Evolutionary conservation across 2,329 filamentous ascomycete genomes (phyloP), one percentile per base, ranked within the genome.

Genomic region (Westerdykella sp.): DNA sequence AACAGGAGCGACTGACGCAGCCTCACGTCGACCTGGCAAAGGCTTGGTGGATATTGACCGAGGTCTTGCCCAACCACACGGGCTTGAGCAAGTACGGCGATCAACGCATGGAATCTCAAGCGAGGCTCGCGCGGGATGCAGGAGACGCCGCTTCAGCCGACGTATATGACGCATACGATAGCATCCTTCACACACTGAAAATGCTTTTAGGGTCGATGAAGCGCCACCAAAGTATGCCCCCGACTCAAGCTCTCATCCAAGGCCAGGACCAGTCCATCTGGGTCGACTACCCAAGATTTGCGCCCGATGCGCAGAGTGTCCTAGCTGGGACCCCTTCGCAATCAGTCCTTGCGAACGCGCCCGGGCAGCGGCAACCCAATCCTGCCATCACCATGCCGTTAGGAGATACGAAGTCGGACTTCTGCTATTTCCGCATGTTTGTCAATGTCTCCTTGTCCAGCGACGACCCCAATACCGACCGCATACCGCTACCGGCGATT

Each of bases 11-110:
- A 4, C 63, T 71, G 65, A 78, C 85, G 45, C 90, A 95, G 66
- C 84, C 87, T 1, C 89, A 94, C 56, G 78, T 91, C 1, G 87
- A 95, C 64, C 72, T 96, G 40, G 83, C 87, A 18, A 96, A 95
- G 64, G 77, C 83, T 0, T 84, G 87, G 63, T 96, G 90, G 89
- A 79, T 95, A n/a, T 45, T 73, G 5, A 62, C 61, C 5, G 68
- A 74, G 43, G 60, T 72, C 12, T 48, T 75, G 6, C 56, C 55
- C 1, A 60, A 54, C 14, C 67, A 69, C 43, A 62, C 65, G 1
- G 46, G 37, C 13, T 34, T 68, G 21, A 49, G 43, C 30, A 53
- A 43, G 25, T 69, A 61, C 14, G 57, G 56, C 14, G 49, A 50
- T 14, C 44, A 53, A 32, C 38, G 44, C 9, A 55, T 53, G 4